Evolutionary conservation across 257 asterid genomes (phyloP).

Genomic region (Asclepias syriaca): DNA sequence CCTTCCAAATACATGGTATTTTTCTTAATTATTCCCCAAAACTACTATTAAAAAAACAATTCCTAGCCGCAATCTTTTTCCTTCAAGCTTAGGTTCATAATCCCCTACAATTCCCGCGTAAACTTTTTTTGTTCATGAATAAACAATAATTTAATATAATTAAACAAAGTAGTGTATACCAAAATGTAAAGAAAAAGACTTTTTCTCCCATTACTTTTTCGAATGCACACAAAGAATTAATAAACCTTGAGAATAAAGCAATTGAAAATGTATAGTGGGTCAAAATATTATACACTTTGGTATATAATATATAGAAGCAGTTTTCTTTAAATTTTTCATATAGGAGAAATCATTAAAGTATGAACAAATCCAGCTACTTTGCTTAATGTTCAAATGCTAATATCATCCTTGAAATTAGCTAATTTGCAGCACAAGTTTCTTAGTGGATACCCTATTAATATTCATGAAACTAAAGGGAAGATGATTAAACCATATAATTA

Average conservation of each 20-base stretch:
- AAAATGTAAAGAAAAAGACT: constrained; percentile 10
- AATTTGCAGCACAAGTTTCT: constrained; percentile 40
- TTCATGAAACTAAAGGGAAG: no score
- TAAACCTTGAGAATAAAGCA: constrained; percentile 8
- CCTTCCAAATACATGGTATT: constrained; percentile 4
- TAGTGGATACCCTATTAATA: constrained; percentile 18
- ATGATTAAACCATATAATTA: no score
- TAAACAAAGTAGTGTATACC: background rate
- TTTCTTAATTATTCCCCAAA: background rate
- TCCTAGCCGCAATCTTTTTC: constrained; percentile 2
- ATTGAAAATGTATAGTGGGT: background rate
- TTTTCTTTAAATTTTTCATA: background rate
- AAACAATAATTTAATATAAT: no score
- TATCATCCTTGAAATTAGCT: constrained; percentile 59
- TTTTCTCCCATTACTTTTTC: constrained; percentile 10
- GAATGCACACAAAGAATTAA: background rate
- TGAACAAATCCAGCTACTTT: constrained; percentile 14
- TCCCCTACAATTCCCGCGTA: background rate
- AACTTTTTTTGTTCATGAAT: background rate
- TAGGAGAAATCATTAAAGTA: background rate
- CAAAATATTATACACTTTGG: no score
- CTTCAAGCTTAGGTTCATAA: background rate
- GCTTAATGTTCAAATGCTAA: constrained; percentile 22
- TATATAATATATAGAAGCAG: background rate
- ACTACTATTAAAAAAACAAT: no score